Conservation (phyloP, 2,329 filamentous ascomycete species). For the Botrytis aclada region DNA sequence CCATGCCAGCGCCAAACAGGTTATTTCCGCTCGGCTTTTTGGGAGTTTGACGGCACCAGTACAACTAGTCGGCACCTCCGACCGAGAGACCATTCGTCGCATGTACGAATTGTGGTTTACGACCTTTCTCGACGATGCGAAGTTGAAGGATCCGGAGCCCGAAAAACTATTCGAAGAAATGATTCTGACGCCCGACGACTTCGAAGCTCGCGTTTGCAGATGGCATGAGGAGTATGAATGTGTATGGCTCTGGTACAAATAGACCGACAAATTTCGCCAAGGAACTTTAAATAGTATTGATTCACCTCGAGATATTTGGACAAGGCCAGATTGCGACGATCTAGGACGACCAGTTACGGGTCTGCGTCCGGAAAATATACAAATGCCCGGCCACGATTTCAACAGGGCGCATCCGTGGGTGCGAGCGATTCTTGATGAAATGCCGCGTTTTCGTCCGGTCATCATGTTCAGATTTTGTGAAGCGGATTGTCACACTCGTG, state of each 20-base stretch:
- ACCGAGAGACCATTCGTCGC: not conserved
- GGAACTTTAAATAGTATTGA: not conserved
- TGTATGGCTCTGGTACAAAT: not conserved
- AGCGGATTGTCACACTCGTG: too few relatives aligned
- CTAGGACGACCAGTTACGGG: too few relatives aligned
- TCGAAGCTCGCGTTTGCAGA: not conserved
- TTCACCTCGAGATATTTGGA: not conserved
- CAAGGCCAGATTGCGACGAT: too few relatives aligned
- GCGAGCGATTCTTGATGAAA: not conserved
- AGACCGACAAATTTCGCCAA: not conserved
- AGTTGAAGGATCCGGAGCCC: not conserved
- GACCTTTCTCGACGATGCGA: not conserved
- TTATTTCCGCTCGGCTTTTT: not conserved
- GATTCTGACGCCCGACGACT: not conserved
- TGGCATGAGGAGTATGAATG: not conserved
- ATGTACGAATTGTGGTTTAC: not conserved
- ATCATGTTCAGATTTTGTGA: not conserved
- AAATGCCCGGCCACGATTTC: not conserved
- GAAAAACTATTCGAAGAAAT: not conserved
- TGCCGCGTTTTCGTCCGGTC: not conserved
- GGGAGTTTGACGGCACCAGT: not conserved
- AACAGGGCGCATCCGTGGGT: not conserved
- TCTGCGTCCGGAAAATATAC: fast-evolving
- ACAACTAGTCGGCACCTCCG: not conserved
- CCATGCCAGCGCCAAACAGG: not conserved